Evolutionary conservation across 2,329 filamentous ascomycete genomes (phyloP).

Genomic region (Pyrenochaeta sp.): DNA sequence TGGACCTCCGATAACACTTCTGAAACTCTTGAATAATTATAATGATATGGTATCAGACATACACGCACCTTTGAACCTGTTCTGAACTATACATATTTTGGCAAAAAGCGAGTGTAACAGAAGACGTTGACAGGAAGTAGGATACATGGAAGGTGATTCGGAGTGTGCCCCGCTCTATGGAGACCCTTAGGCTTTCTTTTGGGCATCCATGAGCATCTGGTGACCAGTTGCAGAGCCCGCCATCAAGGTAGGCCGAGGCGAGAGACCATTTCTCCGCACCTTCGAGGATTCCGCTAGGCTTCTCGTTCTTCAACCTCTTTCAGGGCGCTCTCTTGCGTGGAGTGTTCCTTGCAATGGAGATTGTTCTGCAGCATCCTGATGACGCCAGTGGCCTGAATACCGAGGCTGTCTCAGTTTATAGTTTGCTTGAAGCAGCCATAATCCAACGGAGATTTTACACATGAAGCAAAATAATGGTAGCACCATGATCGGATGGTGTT

Average conservation of each 20-base stretch:
- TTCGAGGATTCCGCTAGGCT: background rate
- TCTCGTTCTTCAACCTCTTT: background rate
- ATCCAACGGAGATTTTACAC: background rate
- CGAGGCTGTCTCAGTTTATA: background rate
- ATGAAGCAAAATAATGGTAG: too few species aligned
- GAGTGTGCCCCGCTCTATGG: background rate
- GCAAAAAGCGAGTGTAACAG: too few species aligned
- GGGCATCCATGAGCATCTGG: background rate
- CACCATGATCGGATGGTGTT: background rate
- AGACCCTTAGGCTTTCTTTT: background rate
- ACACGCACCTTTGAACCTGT: too few species aligned
- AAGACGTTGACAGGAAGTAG: too few species aligned
- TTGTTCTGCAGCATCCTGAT: background rate
- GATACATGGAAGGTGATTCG: too few species aligned
- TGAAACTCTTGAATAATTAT: too few species aligned
- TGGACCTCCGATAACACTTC: too few species aligned
- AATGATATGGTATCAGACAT: too few species aligned
- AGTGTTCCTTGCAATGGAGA: background rate
- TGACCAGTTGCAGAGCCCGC: background rate
- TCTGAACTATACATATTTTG: too few species aligned
- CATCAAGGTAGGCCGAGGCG: background rate
- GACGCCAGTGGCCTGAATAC: background rate
- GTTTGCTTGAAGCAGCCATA: background rate
- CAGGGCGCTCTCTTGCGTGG: background rate
- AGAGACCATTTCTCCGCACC: background rate